Evolutionary conservation across 1,139 yeast species (phyloP).

Genomic region (Yamadazyma dushanensis): DNA sequence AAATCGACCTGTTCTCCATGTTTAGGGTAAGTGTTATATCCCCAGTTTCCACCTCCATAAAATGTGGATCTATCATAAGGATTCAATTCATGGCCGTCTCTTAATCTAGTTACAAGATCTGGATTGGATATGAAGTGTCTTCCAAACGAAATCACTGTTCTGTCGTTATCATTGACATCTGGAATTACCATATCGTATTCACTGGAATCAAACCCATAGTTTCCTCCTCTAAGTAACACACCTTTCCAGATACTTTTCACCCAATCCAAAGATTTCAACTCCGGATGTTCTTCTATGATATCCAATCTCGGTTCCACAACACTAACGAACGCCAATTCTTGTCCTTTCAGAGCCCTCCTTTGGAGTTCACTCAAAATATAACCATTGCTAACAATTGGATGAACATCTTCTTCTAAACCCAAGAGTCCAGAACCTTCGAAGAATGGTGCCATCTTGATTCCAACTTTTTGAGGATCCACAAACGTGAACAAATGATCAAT

Average conservation of each 20-base stretch:
- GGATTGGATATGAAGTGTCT: slow-evolving; percentile 55
- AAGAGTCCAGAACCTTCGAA: slow-evolving; percentile 39
- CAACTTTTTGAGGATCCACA: slow-evolving; percentile 55
- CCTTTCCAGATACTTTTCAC: slow-evolving; percentile 50
- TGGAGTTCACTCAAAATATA: slow-evolving; percentile 41
- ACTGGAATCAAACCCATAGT: slow-evolving; percentile 22
- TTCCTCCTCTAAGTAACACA: slow-evolving; percentile 48
- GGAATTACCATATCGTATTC: slow-evolving; percentile 17
- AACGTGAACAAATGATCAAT: slow-evolving; percentile 48
- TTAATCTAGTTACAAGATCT: slow-evolving; percentile 44
- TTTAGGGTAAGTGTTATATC: slow-evolving; percentile 19
- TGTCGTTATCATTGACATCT: slow-evolving; percentile 31
- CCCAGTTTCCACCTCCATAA: slow-evolving; percentile 19
- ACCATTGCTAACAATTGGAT: slow-evolving; percentile 30
- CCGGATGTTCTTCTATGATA: slow-evolving; percentile 20
- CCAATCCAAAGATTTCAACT: slow-evolving; percentile 24
- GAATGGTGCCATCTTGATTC: slow-evolving; percentile 66
- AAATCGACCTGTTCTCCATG: slow-evolving; percentile 8
- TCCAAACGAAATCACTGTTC: slow-evolving; percentile 47
- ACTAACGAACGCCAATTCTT: slow-evolving; percentile 50
- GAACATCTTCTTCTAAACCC: slow-evolving; percentile 37
- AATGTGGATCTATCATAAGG: slow-evolving; percentile 20
- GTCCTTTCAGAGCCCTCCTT: slow-evolving; percentile 39
- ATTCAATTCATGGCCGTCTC: slow-evolving; percentile 9
- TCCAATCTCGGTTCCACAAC: slow-evolving; percentile 40